These are phyloP conservation scores for Trichophyton verrucosum DNA, from an alignment of 2,329 filamentous ascomycete species.

Conservation along the genomic window DNA sequence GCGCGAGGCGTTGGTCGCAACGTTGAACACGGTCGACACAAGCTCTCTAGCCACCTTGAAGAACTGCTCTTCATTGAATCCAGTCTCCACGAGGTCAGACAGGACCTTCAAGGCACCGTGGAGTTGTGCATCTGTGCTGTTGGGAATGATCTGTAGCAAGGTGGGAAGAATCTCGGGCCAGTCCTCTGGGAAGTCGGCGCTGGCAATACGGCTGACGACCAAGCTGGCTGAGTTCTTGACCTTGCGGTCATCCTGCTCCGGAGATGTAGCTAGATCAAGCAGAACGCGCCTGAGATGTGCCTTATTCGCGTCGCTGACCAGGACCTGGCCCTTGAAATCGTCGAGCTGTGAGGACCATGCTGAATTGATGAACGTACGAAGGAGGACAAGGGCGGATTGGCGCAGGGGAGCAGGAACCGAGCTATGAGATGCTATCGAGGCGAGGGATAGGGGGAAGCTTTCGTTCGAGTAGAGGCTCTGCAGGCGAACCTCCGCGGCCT, in stretches of 20 bases:
- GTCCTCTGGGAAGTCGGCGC: conserved; percentile 81
- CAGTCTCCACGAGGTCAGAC: conserved; percentile 80
- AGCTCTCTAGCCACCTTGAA: conserved; percentile 79
- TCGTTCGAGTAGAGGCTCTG: conserved; percentile 54
- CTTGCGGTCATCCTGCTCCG: conserved; percentile 62
- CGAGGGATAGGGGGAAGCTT: conserved; percentile 66
- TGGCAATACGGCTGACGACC: conserved; percentile 86
- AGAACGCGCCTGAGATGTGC: conserved; percentile 59
- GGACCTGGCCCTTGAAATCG: conserved; percentile 54
- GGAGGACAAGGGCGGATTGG: conserved; percentile 65
- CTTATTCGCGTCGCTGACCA: conserved; percentile 62
- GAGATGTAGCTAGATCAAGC: conserved; percentile 62
- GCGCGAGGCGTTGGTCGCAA: conserved; percentile 62
- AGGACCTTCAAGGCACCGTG: conserved; percentile 85
- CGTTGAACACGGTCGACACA: conserved; percentile 68
- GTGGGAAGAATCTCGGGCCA: conserved; percentile 84
- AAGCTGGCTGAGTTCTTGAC: conserved; percentile 82
- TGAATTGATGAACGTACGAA: conserved; percentile 71
- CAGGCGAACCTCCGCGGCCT: conserved; percentile 74
- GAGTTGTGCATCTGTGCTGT: conserved; percentile 63
- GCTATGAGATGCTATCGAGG: conserved; percentile 66
- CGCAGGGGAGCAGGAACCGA: conserved; percentile 63
- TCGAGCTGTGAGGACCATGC: conserved; percentile 72
- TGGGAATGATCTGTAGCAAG: conserved; percentile 63
- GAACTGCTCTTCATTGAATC: conserved; percentile 88